Conservation (phyloP, 2,329 filamentous ascomycete genomes). For the Fusarium newnesense region DNA sequence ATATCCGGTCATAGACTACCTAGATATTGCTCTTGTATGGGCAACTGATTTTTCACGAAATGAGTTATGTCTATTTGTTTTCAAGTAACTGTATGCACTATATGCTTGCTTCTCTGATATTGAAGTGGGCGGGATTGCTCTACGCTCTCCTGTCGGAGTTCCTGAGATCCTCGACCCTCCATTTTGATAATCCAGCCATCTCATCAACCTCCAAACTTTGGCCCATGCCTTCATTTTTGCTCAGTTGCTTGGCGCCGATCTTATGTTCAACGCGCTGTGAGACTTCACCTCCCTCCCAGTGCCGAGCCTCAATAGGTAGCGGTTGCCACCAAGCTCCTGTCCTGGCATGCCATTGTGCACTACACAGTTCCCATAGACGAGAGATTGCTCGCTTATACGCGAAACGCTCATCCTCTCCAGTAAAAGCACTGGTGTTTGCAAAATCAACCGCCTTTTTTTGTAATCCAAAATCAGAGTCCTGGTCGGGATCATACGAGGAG, state of each 20-base stretch:
- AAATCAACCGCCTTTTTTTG: conserved; percentile 67
- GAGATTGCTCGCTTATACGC: conserved; percentile 82
- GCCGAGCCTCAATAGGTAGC: conserved; percentile 68
- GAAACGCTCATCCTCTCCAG: conserved; percentile 83
- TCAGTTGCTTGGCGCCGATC: neutral
- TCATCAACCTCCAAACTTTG: conserved; percentile 50
- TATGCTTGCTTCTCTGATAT: neutral
- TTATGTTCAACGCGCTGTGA: conserved; percentile 37
- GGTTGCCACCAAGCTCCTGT: conserved; percentile 77
- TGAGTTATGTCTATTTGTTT: conserved; percentile 7
- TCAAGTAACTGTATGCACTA: neutral
- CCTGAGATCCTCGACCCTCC: conserved; percentile 50
- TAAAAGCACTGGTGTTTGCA: conserved; percentile 73
- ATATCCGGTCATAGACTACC: conserved; percentile 39
- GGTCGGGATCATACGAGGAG: conserved; percentile 64
- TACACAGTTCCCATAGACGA: conserved; percentile 85
- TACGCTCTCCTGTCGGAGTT: conserved; percentile 32
- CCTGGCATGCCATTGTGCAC: conserved; percentile 75
- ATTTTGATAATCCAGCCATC: conserved; percentile 53
- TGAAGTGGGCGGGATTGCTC: neutral
- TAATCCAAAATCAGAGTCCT: conserved; percentile 65
- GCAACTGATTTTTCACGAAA: conserved; percentile 23
- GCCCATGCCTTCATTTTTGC: conserved; percentile 47
- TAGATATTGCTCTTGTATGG: conserved; percentile 30
- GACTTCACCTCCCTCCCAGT: conserved; percentile 68